phyloP scores from a whole-genome alignment of 1,139 yeast genomes.

The Arxiozyma bovina region DNA sequence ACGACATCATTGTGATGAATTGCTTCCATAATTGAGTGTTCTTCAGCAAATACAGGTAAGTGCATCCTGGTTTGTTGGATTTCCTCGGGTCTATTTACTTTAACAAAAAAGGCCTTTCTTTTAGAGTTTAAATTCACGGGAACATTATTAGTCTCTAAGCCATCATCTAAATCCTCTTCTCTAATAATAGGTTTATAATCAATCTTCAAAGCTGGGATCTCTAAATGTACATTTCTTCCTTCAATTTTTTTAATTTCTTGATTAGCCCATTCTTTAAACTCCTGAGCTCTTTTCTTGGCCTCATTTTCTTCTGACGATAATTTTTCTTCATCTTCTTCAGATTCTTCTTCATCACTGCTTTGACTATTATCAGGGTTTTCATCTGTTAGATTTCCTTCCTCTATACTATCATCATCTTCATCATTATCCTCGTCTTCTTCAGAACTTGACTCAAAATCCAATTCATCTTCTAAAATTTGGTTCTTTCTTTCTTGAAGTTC shows the following conservation, averaged over 20 bases:
- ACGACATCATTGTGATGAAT: slow-evolving; percentile 86
- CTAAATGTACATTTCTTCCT: slow-evolving; percentile 43
- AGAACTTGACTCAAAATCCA: slow-evolving; percentile 36
- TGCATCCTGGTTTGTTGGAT: slow-evolving; percentile 60
- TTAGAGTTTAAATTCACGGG: slow-evolving; percentile 46
- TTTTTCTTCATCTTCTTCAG: slow-evolving; percentile 20
- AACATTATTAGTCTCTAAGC: slow-evolving; percentile 48
- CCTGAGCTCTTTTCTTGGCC: slow-evolving; percentile 33
- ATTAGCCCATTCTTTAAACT: slow-evolving; percentile 49
- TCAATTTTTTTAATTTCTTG: slow-evolving; percentile 43
- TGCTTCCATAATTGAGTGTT: slow-evolving; percentile 92
- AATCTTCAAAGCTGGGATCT: slow-evolving; percentile 44
- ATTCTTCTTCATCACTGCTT: slow-evolving; percentile 21
- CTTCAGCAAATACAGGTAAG: slow-evolving; percentile 86
- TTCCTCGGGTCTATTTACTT: slow-evolving; percentile 53
- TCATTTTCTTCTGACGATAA: slow-evolving; percentile 12
- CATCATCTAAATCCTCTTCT: slow-evolving; percentile 58
- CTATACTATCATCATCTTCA: slow-evolving; percentile 11
- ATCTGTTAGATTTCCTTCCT: slow-evolving; percentile 34
- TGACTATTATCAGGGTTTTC: slow-evolving; percentile 35
- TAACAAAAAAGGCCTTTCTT: slow-evolving; percentile 61
- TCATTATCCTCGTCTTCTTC: slow-evolving; percentile 25
- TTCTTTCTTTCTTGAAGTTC: slow-evolving; percentile 40
- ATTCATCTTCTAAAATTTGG: slow-evolving; percentile 36
- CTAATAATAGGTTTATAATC: slow-evolving; percentile 44